phyloP scores from a whole-genome alignment of 2,329 filamentous ascomycete species.

The Boeremia lycopersici region DNA sequence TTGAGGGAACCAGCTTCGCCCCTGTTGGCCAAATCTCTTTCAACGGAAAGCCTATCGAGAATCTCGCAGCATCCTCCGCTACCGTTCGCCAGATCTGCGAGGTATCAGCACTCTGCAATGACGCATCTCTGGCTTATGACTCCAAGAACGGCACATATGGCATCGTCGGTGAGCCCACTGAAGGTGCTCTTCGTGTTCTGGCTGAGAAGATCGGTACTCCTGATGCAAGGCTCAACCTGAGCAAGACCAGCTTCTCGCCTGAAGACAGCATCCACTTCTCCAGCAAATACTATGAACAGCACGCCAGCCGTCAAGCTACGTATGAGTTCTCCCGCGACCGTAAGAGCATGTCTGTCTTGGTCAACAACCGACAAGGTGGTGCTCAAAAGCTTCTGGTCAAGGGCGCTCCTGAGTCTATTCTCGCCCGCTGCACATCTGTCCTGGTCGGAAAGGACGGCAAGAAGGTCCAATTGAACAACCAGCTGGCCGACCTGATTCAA shows the following conservation, averaged over 20 bases:
- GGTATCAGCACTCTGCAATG: constrained; percentile 81
- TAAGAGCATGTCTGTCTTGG: constrained; percentile 98
- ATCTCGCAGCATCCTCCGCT: constrained; percentile 72
- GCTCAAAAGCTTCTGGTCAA: constrained; percentile 89
- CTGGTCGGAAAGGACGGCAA: constrained; percentile 80
- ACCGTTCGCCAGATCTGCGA: constrained; percentile 81
- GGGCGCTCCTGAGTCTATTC: constrained; percentile 90
- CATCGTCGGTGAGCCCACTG: constrained; percentile 91
- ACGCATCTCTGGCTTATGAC: constrained; percentile 83
- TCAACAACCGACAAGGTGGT: constrained; percentile 63
- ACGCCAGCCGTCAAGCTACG: constrained; percentile 76
- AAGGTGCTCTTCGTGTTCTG: constrained; percentile 87
- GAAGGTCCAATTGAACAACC: constrained; percentile 72
- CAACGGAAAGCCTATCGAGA: constrained; percentile 70
- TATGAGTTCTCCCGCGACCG: constrained; percentile 97
- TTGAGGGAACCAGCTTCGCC: constrained; percentile 91
- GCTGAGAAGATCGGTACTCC: constrained; percentile 94
- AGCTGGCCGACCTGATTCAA: constrained; percentile 71
- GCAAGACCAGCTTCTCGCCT: constrained; percentile 54
- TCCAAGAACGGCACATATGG: constrained; percentile 73
- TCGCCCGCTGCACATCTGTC: constrained; percentile 87
- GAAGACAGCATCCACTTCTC: constrained; percentile 76
- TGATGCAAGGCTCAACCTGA: constrained; percentile 64
- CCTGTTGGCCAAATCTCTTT: constrained; percentile 76
- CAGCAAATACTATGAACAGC: constrained; percentile 82